phyloP scores from a whole-genome alignment of 257 asterid genomes.

The Marsdenia floribunda region DNA sequence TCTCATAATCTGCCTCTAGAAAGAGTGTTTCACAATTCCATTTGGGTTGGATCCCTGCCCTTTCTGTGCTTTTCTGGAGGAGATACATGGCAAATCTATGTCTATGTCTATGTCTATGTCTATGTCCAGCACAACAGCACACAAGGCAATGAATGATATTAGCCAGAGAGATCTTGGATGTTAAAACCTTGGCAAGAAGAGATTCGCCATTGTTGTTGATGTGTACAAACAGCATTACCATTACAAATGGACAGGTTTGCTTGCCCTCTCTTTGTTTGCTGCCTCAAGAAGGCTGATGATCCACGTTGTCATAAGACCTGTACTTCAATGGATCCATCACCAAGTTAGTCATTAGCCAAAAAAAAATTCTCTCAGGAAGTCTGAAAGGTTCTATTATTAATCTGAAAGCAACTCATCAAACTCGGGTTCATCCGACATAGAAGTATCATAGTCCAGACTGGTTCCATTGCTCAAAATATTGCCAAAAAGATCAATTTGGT shows the following conservation, averaged over 20 bases:
- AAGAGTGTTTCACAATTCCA: background rate
- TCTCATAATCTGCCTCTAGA: background rate
- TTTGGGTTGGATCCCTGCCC: background rate
- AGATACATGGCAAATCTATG: background rate
- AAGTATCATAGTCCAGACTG: constrained; percentile 48
- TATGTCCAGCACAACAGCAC: too few species aligned
- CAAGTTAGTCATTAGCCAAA: constrained; percentile 7
- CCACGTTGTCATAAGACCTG: background rate
- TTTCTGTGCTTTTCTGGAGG: background rate
- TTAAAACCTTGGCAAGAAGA: background rate
- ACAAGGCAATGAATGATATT: background rate
- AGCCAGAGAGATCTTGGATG: background rate
- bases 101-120: too few species aligned
- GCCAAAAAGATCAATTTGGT: constrained; percentile 30
- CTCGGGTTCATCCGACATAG: constrained; percentile 63
- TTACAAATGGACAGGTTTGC: background rate
- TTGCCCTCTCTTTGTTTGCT: background rate
- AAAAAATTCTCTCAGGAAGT: background rate
- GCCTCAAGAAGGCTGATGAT: background rate
- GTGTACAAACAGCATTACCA: background rate
- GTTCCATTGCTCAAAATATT: constrained; percentile 46
- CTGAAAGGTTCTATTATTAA: constrained; percentile 34
- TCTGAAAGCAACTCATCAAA: constrained; percentile 83
- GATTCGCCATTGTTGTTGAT: background rate
- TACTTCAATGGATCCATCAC: background rate